Evolutionary conservation across 306 rosid genomes (phyloP).

Genomic region (Vigna trinervia): DNA sequence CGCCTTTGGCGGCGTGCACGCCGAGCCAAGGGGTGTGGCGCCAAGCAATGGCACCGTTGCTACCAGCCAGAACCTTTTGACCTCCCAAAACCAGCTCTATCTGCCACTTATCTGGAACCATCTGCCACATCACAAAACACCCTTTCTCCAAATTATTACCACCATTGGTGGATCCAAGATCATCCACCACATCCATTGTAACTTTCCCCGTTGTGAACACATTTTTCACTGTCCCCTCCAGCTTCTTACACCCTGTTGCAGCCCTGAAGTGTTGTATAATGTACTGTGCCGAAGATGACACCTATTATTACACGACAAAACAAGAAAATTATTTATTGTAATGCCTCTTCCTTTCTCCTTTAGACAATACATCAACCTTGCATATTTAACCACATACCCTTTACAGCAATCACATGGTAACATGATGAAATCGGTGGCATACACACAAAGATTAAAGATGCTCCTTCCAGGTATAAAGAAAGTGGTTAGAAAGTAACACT

Average conservation of each 20-base stretch:
- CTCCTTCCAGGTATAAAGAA: conserved; percentile 2
- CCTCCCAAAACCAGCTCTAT: conserved; percentile 83
- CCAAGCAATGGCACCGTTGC: conserved; percentile 91
- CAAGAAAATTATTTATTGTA: neutral
- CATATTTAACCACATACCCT: conserved; percentile 6
- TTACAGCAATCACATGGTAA: conserved; percentile 21
- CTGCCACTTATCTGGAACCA: conserved; percentile 92
- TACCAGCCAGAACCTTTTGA: conserved; percentile 82
- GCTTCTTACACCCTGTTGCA: conserved; percentile 89
- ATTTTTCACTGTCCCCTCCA: conserved; percentile 79
- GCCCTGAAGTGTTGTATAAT: conserved; percentile 88
- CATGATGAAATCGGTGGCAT: neutral
- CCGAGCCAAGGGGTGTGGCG: conserved; percentile 98
- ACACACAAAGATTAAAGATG: conserved; percentile 6
- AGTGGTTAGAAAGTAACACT: conserved; percentile 9
- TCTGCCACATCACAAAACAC: conserved; percentile 97
- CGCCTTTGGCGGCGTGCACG: conserved; percentile 85
- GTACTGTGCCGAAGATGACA: conserved; percentile 83
- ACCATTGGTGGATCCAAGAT: conserved; percentile 55
- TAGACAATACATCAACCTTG: neutral
- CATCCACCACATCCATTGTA: conserved; percentile 76
- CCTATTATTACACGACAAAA: conserved; percentile 45
- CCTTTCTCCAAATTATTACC: conserved; percentile 66
- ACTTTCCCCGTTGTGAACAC: conserved; percentile 81
- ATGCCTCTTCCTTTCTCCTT: neutral